Conservation (phyloP, 2,329 filamentous ascomycete species). For the Apiospora rasikravindrae region DNA sequence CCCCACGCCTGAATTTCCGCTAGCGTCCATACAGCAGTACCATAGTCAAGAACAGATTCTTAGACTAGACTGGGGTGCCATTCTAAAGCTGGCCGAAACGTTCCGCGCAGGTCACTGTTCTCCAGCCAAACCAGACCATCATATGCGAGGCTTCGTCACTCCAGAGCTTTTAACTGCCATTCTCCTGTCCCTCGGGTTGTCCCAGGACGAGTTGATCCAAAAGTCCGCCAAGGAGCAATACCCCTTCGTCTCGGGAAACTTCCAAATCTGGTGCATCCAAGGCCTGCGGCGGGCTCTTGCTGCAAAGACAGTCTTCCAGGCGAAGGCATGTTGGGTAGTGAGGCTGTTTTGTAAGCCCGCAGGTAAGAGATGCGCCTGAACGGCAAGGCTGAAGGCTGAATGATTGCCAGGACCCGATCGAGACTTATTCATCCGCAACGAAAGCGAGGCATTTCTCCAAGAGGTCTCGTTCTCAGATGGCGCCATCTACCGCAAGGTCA, state of each 20-base stretch:
- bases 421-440: neutral
- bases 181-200: neutral
- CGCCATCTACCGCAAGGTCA: constrained; percentile 17
- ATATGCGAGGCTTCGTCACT: neutral
- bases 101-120: neutral
- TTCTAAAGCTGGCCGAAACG: neutral
- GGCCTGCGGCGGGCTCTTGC: constrained; percentile 2
- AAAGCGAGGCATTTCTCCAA: constrained; percentile 12
- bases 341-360: constrained; percentile 12
- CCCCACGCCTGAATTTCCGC: neutral
- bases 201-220: neutral
- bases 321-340: constrained; percentile 9
- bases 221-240: constrained; percentile 6
- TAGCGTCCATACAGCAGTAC: neutral
- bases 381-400: neutral
- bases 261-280: constrained; percentile 10
- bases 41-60: neutral
- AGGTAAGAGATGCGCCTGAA: constrained; percentile 8
- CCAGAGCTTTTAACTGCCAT: neutral
- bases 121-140: neutral
- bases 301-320: neutral
- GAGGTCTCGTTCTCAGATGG: constrained; percentile 10
- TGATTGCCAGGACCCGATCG: neutral
- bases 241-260: neutral
- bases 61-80: neutral